These are phyloP conservation scores for Podila epigama DNA, from an alignment of 192 early-diverging fungal species.

Conservation along the genomic window DNA sequence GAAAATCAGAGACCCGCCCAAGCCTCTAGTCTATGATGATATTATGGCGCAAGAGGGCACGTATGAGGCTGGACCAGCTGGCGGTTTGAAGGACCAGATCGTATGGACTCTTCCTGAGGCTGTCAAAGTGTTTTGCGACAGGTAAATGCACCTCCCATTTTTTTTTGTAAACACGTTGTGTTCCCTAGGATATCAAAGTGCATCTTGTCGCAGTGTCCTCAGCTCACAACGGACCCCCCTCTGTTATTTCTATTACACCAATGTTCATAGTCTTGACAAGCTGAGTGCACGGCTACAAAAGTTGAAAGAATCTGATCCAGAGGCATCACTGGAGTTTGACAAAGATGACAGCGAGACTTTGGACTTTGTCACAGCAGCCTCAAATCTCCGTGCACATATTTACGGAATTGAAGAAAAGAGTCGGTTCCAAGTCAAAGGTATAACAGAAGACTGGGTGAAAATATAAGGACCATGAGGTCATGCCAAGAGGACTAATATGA, in stretches of 20 bases:
- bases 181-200: too few relatives aligned
- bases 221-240: neutral
- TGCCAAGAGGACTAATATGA: too few relatives aligned
- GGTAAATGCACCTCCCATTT: constrained; percentile 48
- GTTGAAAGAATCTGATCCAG: constrained; percentile 54
- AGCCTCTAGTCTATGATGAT: constrained; percentile 65
- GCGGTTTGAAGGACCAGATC: constrained; percentile 68
- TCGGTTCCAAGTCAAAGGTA: constrained; percentile 89
- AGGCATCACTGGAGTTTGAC: constrained; percentile 79
- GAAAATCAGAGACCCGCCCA: constrained; percentile 76
- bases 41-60: constrained; percentile 23
- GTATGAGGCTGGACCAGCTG: neutral
- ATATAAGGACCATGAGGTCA: too few relatives aligned
- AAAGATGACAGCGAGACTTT: constrained; percentile 95
- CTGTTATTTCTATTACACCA: neutral
- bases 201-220: too few relatives aligned
- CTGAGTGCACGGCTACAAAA: constrained; percentile 60
- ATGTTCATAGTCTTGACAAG: constrained; percentile 52
- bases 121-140: constrained; percentile 72
- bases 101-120: constrained; percentile 77
- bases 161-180: neutral
- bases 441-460: too few relatives aligned
- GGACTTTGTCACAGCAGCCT: constrained; percentile 92
- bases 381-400: constrained; percentile 84
- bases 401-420: constrained; percentile 85